These are phyloP conservation scores for Acanthamoeba castellanii DNA, from an alignment of 208 protist genomes.

Conservation along the genomic window DNA sequence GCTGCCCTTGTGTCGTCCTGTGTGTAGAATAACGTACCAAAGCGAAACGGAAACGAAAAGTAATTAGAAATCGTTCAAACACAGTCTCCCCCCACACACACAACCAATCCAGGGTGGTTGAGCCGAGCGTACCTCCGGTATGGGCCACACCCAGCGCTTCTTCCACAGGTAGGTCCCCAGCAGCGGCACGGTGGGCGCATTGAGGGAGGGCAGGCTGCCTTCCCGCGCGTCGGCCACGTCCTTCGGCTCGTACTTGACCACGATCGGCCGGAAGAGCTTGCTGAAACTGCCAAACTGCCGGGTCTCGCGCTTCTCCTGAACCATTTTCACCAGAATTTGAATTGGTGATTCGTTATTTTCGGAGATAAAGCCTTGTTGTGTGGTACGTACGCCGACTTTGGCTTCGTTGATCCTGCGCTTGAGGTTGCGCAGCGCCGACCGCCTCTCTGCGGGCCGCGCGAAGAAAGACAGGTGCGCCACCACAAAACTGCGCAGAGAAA, in stretches of 20 bases:
- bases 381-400: neutral
- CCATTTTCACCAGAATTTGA: neutral
- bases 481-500: constrained; percentile 21
- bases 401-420: constrained; percentile 59
- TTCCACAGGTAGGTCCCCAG: constrained; percentile 66
- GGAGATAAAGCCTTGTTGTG: too few species aligned
- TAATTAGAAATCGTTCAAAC: too few species aligned
- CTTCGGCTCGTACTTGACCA: constrained; percentile 70
- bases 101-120: neutral
- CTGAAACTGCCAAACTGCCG: constrained; percentile 51
- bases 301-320: constrained; percentile 4
- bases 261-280: constrained; percentile 75
- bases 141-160: constrained; percentile 66
- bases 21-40: neutral
- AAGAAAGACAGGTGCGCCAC: constrained; percentile 65
- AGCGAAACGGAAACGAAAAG: neutral
- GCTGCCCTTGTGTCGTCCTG: constrained; percentile 42
- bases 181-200: constrained; percentile 50
- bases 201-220: constrained; percentile 15
- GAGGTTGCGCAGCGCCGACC: constrained; percentile 58
- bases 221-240: constrained; percentile 2
- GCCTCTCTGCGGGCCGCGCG: constrained; percentile 18
- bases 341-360: too few species aligned
- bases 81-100: too few species aligned
- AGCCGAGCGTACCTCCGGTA: neutral